A percentile compares a stretch with the other conserved stretches of the same genome.
These are phyloP conservation scores for Collybia nuda DNA, from an alignment of 768 basidiomycete genomes.

Conservation along the genomic window DNA sequence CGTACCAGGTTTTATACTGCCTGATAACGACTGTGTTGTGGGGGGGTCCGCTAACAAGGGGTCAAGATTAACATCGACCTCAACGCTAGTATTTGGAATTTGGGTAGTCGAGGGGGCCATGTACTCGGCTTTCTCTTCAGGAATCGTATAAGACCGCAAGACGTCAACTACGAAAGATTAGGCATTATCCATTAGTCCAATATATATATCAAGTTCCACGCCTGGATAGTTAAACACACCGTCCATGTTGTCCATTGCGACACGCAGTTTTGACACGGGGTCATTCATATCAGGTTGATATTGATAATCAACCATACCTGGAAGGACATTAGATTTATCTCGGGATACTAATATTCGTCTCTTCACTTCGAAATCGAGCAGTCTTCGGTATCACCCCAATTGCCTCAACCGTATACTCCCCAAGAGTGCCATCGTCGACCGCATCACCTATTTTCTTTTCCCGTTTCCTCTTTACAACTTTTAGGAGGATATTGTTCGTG, in stretches of 20 bases:
- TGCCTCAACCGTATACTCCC: constrained; percentile 74
- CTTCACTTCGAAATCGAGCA: constrained; percentile 86
- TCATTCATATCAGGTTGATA: constrained; percentile 77
- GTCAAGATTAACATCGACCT: constrained; percentile 48
- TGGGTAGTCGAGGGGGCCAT: constrained; percentile 26
- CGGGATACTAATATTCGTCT: neutral
- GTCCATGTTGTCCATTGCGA: constrained; percentile 79
- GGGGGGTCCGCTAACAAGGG: constrained; percentile 37
- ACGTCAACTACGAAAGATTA: constrained; percentile 56
- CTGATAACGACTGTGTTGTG: constrained; percentile 5
- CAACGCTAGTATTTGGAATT: constrained; percentile 15
- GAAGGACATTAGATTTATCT: neutral
- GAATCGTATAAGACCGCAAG: constrained; percentile 68
- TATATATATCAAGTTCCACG: neutral
- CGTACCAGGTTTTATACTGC: constrained; percentile 9
- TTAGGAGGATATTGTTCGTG: constrained; percentile 82
- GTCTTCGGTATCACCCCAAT: constrained; percentile 80
- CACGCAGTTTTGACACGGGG: constrained; percentile 64
- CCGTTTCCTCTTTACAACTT: constrained; percentile 73
- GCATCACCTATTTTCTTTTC: constrained; percentile 30
- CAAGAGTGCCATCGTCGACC: constrained; percentile 36
- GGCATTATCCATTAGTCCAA: no score
- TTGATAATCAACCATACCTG: constrained; percentile 95
- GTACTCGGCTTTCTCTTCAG: constrained; percentile 69
- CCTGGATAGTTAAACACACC: constrained; percentile 45